Conservation (phyloP, 2,329 filamentous ascomycete species). For the Ophiostoma angusticollis region DNA sequence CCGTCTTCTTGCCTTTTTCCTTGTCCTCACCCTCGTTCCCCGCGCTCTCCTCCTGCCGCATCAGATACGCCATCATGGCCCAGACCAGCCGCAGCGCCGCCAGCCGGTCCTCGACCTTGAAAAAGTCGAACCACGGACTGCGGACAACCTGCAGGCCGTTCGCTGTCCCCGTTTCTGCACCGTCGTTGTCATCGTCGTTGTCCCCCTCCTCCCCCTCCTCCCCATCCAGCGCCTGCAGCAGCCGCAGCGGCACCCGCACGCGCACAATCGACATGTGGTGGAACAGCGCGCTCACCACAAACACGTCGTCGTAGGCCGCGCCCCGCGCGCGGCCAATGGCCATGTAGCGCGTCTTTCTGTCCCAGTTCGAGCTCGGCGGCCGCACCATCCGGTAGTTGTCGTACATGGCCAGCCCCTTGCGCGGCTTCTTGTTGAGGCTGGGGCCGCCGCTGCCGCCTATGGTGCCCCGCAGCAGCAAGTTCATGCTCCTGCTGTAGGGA, state of each 20-base stretch:
- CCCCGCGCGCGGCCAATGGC: slow-evolving; percentile 40
- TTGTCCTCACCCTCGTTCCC: no score
- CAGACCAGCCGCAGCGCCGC: slow-evolving; percentile 45
- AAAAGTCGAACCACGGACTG: slow-evolving; percentile 50
- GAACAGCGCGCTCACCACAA: slow-evolving; percentile 47
- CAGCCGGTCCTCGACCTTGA: slow-evolving; percentile 38
- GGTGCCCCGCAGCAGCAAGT: no score
- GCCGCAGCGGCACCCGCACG: slow-evolving; percentile 40
- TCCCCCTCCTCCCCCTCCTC: slow-evolving; percentile 18
- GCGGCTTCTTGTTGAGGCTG: slow-evolving; percentile 32
- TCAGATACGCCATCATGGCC: slow-evolving; percentile 47
- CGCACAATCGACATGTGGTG: slow-evolving; percentile 48
- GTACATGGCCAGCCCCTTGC: slow-evolving; percentile 45
- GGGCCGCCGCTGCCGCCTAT: not conserved
- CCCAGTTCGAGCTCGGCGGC: slow-evolving; percentile 45
- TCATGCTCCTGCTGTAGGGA: not conserved
- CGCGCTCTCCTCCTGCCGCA: slow-evolving; percentile 32
- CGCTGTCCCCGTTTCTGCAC: slow-evolving; percentile 24
- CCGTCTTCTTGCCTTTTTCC: slow-evolving; percentile 1
- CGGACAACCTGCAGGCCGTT: slow-evolving; percentile 33
- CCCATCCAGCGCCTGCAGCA: slow-evolving; percentile 42
- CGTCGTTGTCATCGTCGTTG: not conserved
- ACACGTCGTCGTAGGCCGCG: slow-evolving; percentile 45
- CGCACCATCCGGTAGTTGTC: slow-evolving; percentile 52
- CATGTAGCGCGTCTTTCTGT: slow-evolving; percentile 44